Base-by-base conservation (phyloP, 768 basidiomycete species). In the Hygrocybe coccinea region DNA sequence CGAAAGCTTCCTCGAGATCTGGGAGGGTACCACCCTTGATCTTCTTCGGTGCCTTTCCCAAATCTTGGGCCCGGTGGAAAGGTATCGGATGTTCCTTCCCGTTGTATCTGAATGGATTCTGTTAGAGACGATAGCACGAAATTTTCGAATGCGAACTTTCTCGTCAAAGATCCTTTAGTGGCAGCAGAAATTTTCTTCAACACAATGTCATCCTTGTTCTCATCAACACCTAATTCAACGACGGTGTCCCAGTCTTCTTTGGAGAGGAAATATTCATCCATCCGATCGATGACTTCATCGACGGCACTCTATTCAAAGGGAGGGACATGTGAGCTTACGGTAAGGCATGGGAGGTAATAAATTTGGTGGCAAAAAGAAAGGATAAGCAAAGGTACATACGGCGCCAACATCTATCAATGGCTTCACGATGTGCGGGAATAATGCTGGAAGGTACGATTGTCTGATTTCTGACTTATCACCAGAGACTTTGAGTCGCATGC, bases 161-260 rank as follows among this genome's bases (percentile, higher is more conserved):
- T 81, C 1, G 97, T 98, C 59, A 99, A 85, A 0, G 87, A 74
- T 0, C 87, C 71, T 75, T 99, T 99, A 44, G 87, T 86, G 0
- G 87, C 81, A 0, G 86, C 63, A 0, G 90, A 74, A 29, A 99
- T 91, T 71, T 87, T 88, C 76, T 95, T 97, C 63, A 89, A 71
- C 10, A 95, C 79, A 1, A 73, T 5, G 0, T 88, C 89, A 48
- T 91, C 90, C 56, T 81, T 82, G 65, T 85, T 80, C 5, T 87
- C 79, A 55, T 84, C 97, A 7, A 99, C 81, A 1, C 95, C 97
- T 8, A 99, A 80, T 67, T 98, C 95, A 52, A 98, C 82, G 51
- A 98, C 77, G 9, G 92, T 86, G 63, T 99, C 97, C 95, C 95
- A 98, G 64, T 98, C 95, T 25, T 98, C 97, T 60, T 88, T 90